Evolutionary conservation across 2,329 filamentous ascomycete species (phyloP), one percentile per base, ranked within the genome.

Genomic region (Emmonsia crescens): DNA sequence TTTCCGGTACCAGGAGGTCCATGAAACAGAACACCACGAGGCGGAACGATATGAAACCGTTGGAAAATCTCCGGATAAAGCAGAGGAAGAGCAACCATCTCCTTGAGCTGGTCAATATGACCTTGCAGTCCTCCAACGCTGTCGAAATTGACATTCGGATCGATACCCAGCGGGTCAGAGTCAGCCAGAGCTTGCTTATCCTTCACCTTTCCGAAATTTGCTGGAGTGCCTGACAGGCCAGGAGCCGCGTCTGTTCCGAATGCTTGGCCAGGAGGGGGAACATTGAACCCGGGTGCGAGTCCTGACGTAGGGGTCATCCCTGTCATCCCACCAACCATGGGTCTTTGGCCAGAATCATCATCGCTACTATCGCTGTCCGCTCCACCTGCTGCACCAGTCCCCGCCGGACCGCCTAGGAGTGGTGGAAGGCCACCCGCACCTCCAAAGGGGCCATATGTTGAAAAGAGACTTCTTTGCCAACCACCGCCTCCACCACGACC

Each of bases 1-100:
- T 96, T 99, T 82, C 94, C 94, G 19, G 94, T 99, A 73, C 94
- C 94, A 5, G 95, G 94, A 60, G 94, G 94, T 40, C 94, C 94
- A 72, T 99, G 94, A 75, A 99, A 99, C 63, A 99, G 77, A 2
- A 99, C 95, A 73, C 94, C 94, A 60, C 95, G 85, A 14, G 94
- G 94, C 12, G 94, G 94, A 1, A 92, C 96, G 63, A 97, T 91
- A 67, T 96, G 88, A 74, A 97, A 96, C 64, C 86, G 87, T 65
- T 87, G 82, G 74, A 97, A 99, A 49, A 97, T 85, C 74, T 99
- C 94, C 0, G 94, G 94, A 70, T 99, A 99, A 5, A 97, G 83
- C 24, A 99, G 79, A 1, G 94, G 94, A 64, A 99, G 82, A 66
- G 93, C 89, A 21, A 99, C 93, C 94, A 99, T 99, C 77, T 99